Conservation (phyloP, 331 rosid genomes). For the Rhamnella rubrinervis region DNA sequence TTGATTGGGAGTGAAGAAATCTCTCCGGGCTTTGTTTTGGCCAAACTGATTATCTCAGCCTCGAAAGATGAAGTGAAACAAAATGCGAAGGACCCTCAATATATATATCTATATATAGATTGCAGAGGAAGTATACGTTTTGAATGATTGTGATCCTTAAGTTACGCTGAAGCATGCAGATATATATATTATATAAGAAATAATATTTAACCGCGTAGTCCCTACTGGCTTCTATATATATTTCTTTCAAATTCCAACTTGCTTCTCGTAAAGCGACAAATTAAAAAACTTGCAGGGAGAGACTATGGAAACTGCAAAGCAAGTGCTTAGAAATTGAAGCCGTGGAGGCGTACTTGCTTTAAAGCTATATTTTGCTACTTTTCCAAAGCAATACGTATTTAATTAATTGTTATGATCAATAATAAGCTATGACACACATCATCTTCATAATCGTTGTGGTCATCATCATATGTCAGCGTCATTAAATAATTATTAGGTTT, state of each 20-base stretch:
- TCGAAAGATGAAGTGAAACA: constrained; percentile 7
- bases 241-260: constrained; percentile 23
- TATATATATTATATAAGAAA: constrained; percentile 16
- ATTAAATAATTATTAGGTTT: too few species aligned
- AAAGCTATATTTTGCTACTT: not conserved
- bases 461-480: too few species aligned
- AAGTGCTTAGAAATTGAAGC: constrained; percentile 36
- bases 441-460: not conserved
- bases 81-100: constrained; percentile 1
- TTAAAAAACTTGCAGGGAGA: constrained; percentile 7
- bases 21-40: not conserved
- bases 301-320: constrained; percentile 40
- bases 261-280: constrained; percentile 16
- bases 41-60: constrained; percentile 11
- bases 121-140: not conserved
- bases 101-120: constrained; percentile 27
- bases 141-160: not conserved
- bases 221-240: constrained; percentile 3
- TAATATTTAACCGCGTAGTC: constrained; percentile 23
- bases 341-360: not conserved
- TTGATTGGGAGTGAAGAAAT: constrained; percentile 2
- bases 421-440: too few species aligned
- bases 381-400: too few species aligned
- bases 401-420: not conserved
- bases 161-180: not conserved